Evolutionary conservation across 2,329 filamentous ascomycete genomes (phyloP).

Genomic region (Pseudopithomyces maydicus): DNA sequence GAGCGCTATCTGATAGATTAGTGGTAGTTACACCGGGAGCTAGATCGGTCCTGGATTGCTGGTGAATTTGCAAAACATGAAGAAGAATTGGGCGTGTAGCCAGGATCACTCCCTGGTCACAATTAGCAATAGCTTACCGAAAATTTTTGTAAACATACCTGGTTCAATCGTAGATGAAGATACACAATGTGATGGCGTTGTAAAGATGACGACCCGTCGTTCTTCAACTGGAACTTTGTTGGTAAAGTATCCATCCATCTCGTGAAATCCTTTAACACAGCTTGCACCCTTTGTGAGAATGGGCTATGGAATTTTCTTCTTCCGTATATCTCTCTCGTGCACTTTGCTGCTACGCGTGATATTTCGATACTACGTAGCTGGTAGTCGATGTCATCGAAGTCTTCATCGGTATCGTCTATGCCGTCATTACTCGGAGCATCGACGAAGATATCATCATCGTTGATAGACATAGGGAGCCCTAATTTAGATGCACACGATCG

Average conservation of each 20-base stretch:
- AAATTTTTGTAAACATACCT: constrained; percentile 17
- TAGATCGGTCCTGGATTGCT: constrained; percentile 12
- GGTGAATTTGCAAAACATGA: constrained; percentile 32
- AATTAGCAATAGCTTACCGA: neutral
- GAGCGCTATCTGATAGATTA: constrained; percentile 32
- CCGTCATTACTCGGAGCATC: constrained; percentile 48
- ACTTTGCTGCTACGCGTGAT: constrained; percentile 37
- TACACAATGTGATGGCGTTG: constrained; percentile 32
- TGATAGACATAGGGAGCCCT: constrained; percentile 37
- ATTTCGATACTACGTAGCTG: constrained; percentile 48
- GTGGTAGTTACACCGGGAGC: neutral
- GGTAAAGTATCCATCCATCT: constrained; percentile 46
- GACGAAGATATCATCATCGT: constrained; percentile 32
- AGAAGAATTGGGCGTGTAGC: constrained; percentile 41
- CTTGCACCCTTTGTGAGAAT: constrained; percentile 46
- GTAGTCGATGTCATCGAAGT: constrained; percentile 47
- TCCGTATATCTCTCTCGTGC: constrained; percentile 34
- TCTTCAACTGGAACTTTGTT: constrained; percentile 35
- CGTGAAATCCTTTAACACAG: constrained; percentile 41
- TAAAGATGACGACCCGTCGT: constrained; percentile 24
- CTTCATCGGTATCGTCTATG: constrained; percentile 24
- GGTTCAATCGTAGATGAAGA: constrained; percentile 44
- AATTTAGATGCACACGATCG: constrained; percentile 42
- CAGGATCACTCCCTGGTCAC: constrained; percentile 31
- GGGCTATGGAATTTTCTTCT: constrained; percentile 23